Percentiles rank a stretch among this genome's conserved stretches.
Conservation (phyloP, 139 green algal genomes). For the Yamagishiella unicocca region DNA sequence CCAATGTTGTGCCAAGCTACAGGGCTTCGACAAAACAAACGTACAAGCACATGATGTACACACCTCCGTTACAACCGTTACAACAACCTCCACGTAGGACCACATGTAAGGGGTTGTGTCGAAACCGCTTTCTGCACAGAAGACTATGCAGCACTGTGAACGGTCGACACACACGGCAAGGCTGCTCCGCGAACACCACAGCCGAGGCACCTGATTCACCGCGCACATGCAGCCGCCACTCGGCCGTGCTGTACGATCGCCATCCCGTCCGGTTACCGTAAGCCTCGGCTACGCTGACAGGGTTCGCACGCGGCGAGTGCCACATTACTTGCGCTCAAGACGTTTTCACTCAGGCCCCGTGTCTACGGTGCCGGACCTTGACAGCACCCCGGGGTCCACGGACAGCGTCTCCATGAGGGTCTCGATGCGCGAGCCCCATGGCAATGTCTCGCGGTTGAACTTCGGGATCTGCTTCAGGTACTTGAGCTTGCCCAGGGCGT, state of each 20-base stretch:
- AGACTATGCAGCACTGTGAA: too few relatives aligned
- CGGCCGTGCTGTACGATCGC: neutral
- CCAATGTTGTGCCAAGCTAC: too few relatives aligned
- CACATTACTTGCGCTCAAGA: neutral
- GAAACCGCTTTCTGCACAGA: too few relatives aligned
- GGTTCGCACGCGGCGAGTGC: too few relatives aligned
- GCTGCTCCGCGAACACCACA: neutral
- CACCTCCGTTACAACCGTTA: neutral
- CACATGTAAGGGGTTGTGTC: neutral
- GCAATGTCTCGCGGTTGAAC: slow-evolving; percentile 61
- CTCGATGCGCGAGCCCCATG: slow-evolving; percentile 59
- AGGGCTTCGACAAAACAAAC: too few relatives aligned
- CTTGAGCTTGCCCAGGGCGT: slow-evolving; percentile 82
- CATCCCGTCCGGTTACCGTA: neutral
- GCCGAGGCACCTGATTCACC: neutral
- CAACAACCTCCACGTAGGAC: neutral
- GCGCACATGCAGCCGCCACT: neutral
- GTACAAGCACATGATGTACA: neutral
- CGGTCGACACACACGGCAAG: neutral
- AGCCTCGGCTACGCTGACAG: too few relatives aligned
- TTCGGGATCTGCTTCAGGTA: slow-evolving; percentile 69
- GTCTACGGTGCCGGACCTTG: neutral
- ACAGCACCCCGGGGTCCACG: slow-evolving; percentile 27
- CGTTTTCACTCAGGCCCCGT: neutral
- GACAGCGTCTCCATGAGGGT: slow-evolving; percentile 46